Evolutionary conservation across 2,329 filamentous ascomycete species (phyloP), one percentile per base, ranked within the genome.

Genomic region (Fusarium guadeloupense): DNA sequence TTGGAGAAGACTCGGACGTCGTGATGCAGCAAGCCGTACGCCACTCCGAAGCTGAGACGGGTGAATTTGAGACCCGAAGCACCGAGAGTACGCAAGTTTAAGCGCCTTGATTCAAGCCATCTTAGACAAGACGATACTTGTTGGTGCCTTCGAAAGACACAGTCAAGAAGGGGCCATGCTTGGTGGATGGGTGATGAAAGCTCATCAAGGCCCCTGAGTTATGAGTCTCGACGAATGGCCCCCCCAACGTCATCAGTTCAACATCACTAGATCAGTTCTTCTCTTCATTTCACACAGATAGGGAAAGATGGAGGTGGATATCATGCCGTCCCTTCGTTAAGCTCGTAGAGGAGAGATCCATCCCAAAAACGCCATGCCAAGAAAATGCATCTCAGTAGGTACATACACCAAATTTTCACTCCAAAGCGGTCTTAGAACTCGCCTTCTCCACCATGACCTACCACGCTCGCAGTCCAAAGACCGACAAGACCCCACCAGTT

Each of bases 401-500:
- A 49, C 47, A 54, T 40, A 49, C 61, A 59, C 49, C 56, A 54
- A 62, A 40, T 41, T 60, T 60, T 54, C 57, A 34, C 57, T 41
- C 45, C 59, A 63, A 25, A 49, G 19, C 21, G 25, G 34, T 45
- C 54, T 74, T 72, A 87, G 55, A 87, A 87, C 71, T 86, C 83
- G 49, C 84, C 85, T 58, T 87, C 85, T 26, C 85, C 85, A 20
- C 84, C 85, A 35, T 80, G 82, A 9, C 85, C 85, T 39, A 90
- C 75, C 20, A 89, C 81, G 30, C 85, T 84, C 20, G 88, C 88
- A 8, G 86, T 85, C 89, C 89, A 92, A 9, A 92, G 81, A 9
- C 89, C 89, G 10, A 91, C 85, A 7, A 92, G 74, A 0, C 89
- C 89, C 89, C 89, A 92, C 80, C 90, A 91, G 54, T 87, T 90